Base-by-base conservation (phyloP, 345 rosid species). In the Noccaea bulbosa region DNA sequence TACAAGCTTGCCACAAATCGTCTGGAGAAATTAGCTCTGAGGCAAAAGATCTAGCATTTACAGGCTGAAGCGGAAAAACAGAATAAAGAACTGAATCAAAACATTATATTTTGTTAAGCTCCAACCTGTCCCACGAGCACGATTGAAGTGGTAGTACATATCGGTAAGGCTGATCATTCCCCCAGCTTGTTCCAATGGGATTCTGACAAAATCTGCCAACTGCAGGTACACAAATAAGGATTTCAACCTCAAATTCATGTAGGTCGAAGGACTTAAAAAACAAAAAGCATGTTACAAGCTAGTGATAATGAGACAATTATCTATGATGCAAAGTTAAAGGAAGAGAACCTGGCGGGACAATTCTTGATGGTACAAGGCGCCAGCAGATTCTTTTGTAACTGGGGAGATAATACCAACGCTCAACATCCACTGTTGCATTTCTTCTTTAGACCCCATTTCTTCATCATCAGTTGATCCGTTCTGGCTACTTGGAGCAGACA, bases 341-440 rank as follows among this genome's bases (percentile, higher is more conserved):
- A 68, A 37, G 47, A 56, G 70, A 78, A 94, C 99, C 99, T 89
- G 99, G 70, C 96, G 92, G 4, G 97, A 85, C 74, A 89, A 69
- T 63, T 91, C 96, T 77, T 91, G 97, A 69, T 91, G 95, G 69
- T 94, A 91, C 75, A 91, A 74, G 8, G 97, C 99, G 38, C 97
- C 97, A 0, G 99, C 99, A 63, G 97, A 86, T 69, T 91, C 99
- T 68, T 89, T 86, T 39, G 99, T 94, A 47, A 91, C 99, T 0
- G 98, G 99, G 22, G 99, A 91, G 75, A 89, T 79, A 78, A 91
- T 91, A 81, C 99, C 99, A 78, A 91, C 90, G 63, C 99, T 94
- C 83, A 91, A 73, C 84, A 94, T 77, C 93, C 89, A 89, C 50
- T 91, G 96, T 75, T 94, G 99, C 76, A 91, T 89, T 76, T 91